Evolutionary conservation across 495 filamentous ascomycete genomes (phyloP).

Genomic region (Lichina pygmaea): DNA sequence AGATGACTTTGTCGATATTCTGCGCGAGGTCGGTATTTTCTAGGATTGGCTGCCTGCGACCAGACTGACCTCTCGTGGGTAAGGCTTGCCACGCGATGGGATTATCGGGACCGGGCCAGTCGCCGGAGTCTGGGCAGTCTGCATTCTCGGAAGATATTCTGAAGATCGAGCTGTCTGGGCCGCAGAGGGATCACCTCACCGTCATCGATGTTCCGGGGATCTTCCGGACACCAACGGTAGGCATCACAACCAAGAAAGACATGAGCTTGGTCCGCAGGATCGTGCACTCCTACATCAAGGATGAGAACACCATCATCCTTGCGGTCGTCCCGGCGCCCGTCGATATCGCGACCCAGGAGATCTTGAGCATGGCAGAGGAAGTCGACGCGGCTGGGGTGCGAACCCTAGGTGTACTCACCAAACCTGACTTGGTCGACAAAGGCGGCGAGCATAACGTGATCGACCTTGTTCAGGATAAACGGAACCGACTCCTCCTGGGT

Average conservation of each 20-base stretch:
- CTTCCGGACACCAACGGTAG: conserved; percentile 17
- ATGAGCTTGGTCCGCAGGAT: neutral
- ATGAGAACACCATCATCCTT: conserved; percentile 18
- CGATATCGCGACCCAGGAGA: conserved; percentile 34
- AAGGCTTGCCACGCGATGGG: neutral
- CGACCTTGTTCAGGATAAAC: conserved; percentile 19
- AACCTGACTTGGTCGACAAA: conserved; percentile 26
- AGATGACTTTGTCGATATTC: conserved; percentile 11
- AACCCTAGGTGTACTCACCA: conserved; percentile 21
- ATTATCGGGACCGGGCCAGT: neutral
- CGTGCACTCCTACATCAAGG: conserved; percentile 1
- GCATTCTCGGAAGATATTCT: conserved; percentile 29
- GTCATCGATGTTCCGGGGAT: conserved; percentile 38
- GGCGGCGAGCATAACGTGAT: conserved; percentile 17
- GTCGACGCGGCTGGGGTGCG: conserved; percentile 20
- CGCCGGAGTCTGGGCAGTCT: neutral
- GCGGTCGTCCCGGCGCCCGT: conserved; percentile 34
- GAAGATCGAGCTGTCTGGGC: conserved; percentile 29
- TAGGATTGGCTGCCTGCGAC: neutral
- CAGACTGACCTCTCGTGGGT: neutral
- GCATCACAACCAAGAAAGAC: neutral
- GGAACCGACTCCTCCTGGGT: conserved; percentile 19
- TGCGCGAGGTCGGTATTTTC: conserved; percentile 10
- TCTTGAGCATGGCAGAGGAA: conserved; percentile 23
- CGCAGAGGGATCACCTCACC: conserved; percentile 26